Conservation (phyloP, 306 rosid species). For the Prunus davidiana region DNA sequence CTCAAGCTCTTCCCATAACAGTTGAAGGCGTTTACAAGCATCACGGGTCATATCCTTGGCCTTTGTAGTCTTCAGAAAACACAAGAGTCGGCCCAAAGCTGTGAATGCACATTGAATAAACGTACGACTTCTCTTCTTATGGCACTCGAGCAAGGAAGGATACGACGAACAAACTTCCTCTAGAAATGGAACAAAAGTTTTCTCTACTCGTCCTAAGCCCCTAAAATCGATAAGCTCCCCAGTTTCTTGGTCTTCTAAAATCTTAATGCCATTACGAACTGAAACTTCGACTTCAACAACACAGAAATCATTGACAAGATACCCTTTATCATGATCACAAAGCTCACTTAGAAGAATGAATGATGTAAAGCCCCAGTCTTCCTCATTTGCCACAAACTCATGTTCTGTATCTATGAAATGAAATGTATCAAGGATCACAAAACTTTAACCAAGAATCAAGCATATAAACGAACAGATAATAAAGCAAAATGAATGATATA, state of each 20-base stretch:
- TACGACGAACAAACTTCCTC: neutral
- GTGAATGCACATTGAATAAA: constrained; percentile 1
- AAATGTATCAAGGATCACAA: neutral
- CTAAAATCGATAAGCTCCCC: neutral
- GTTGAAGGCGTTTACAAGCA: too few relatives aligned
- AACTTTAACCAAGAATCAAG: too few relatives aligned
- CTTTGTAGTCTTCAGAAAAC: neutral
- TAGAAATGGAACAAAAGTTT: neutral
- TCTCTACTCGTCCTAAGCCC: neutral
- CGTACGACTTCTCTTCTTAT: neutral
- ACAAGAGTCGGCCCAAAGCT: neutral
- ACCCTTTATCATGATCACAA: neutral
- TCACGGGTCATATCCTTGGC: neutral
- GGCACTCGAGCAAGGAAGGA: constrained; percentile 3
- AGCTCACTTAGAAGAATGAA: neutral
- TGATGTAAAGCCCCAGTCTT: neutral
- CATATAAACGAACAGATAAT: too few relatives aligned
- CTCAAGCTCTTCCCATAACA: too few relatives aligned
- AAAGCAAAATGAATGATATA: too few relatives aligned
- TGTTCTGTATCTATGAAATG: neutral
- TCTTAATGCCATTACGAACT: neutral
- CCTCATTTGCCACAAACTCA: neutral
- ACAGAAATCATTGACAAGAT: neutral
- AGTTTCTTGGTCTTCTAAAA: neutral
- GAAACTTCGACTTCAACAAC: neutral